Evolutionary conservation across 208 protist species (phyloP).

Genomic region (Acanthamoeba triangularis): DNA sequence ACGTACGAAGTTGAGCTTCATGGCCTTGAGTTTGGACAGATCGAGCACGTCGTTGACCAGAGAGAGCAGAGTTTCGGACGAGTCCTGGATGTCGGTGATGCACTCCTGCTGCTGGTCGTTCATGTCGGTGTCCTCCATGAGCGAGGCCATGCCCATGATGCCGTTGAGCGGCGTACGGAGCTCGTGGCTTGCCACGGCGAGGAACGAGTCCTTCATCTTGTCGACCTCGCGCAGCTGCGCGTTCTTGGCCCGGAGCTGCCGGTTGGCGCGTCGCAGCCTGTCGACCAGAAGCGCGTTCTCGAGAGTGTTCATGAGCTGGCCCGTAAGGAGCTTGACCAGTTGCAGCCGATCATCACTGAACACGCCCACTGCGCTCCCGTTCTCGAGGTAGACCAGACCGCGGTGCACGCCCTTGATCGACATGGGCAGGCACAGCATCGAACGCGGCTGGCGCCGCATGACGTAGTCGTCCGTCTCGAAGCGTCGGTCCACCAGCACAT

Average conservation of each 20-base stretch:
- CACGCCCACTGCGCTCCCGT: neutral
- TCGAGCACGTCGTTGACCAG: conserved; percentile 73
- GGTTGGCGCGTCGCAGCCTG: neutral
- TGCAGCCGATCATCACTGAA: conserved; percentile 57
- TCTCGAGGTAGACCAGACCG: conserved; percentile 37
- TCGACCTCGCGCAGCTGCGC: conserved; percentile 27
- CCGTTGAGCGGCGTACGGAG: conserved; percentile 84
- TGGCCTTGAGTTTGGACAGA: conserved; percentile 63
- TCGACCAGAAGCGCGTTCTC: conserved; percentile 55
- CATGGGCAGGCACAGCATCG: conserved; percentile 54
- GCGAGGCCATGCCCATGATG: conserved; percentile 83
- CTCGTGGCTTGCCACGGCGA: conserved; percentile 79
- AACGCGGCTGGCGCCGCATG: conserved; percentile 20
- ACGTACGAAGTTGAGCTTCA: conserved; percentile 54
- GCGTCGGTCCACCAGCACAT: conserved; percentile 24
- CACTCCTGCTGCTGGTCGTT: conserved; percentile 37
- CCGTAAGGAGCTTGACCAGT: neutral
- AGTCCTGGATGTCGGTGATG: conserved; percentile 43
- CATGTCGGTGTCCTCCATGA: conserved; percentile 76
- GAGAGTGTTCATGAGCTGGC: conserved; percentile 33
- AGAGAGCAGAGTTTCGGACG: conserved; percentile 16
- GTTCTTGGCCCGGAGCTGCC: conserved; percentile 32
- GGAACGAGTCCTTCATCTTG: conserved; percentile 64
- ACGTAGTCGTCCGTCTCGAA: conserved; percentile 61
- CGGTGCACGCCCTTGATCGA: neutral